Base-by-base conservation (phyloP, 2,329 filamentous ascomycete species). In the Botrytis tulipae region DNA sequence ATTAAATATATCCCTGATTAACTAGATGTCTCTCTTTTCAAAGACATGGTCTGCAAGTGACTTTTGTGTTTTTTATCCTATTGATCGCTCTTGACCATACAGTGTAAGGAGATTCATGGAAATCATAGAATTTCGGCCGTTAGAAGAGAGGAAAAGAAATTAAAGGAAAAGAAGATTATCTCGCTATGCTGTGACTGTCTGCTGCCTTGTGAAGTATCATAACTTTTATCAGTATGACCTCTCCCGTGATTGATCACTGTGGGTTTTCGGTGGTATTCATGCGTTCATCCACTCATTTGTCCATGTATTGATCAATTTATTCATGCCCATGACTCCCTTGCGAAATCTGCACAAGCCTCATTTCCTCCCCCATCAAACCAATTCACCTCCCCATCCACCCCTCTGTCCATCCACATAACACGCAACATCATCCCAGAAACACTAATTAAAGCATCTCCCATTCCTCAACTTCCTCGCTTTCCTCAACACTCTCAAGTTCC, bases 161-260 rank as follows among this genome's bases (percentile, higher is more conserved):
- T 0, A 25, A n/a, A 51, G 14, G 44, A 22, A 22, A 2, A 3
- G 4, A 51, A n/a, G 0, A 25, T 10, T 25, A n/a, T 16, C 10
- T 10, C 1, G 2, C 25, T n/a, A 3, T n/a, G 25, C 2, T n/a
- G 0, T 51, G 5, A 1, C 48, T 14, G 0, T 12, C 25, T n/a
- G 48, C 25, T 14, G 12, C 2, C 25, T 14, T 14, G 4, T 51
- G 2, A 10, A 51, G 4, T 14, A 3, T 6, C 1, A 51, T 4
- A 22, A 51, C 0, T 25, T 48, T 7, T 37, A 37, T 37, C 37
- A 37, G 37, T 37, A 37, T 37, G 37, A 9, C 8, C 37, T 37
- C 8, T 9, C 37, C 1, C 37, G 37, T 37, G 7, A 37, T 37
- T 37, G 37, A 37, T 37, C 1, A 1, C 37, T 37, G 37, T 37